Base-by-base conservation (phyloP, 495 filamentous ascomycete genomes). In the Astrothelium subdiscretum region DNA sequence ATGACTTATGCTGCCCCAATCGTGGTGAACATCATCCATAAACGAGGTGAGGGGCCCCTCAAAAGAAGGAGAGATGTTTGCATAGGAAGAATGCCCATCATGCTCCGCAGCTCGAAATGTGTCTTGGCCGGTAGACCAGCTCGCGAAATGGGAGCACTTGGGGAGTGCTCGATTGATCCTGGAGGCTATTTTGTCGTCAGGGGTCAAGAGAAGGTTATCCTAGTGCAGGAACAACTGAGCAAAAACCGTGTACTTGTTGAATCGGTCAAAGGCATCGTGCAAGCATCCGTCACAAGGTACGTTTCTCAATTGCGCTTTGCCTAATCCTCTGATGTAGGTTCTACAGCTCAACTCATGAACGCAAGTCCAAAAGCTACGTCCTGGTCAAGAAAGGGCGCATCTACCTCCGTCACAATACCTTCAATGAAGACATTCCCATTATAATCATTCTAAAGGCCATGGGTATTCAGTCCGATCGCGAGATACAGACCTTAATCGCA, bases 221-320 rank as follows among this genome's bases (percentile, higher is more conserved):
- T 99, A 15, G 92, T 97, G 35, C 94, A 97, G 72, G 94, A 99
- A 67, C 94, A 97, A 73, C 77, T 97, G 70, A 97, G 92, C 79
- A 97, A 97, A 79, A 99, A 99, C 75, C 82, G 94, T 77, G 90
- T 97, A 63, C 96, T 99, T 70, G 91, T 99, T 10, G 95, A 99
- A 73, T 84, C 87, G 43, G 92, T 92, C 71, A 96, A 95, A 65
- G 87, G 86, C 29, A 87, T 95, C 62, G 88, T 96, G n/a, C 87
- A 91, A 66, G 95, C 95, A 22, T 96, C 91, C 6, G 95, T 97
- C n/a, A 98, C 72, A 29, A 54, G 42, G 42, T 48, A 48, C 18
- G 42, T n/a, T n/a, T n/a, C 18, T 11, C 18, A 48, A 48, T 40
- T 15, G 5, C 35, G 6, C 6, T 6, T 40, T 6, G 5, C 6